Percentiles rank a stretch among this genome's conserved stretches.
phyloP scores from a whole-genome alignment of 768 basidiomycete genomes.

The Fistulinella prunicolor region DNA sequence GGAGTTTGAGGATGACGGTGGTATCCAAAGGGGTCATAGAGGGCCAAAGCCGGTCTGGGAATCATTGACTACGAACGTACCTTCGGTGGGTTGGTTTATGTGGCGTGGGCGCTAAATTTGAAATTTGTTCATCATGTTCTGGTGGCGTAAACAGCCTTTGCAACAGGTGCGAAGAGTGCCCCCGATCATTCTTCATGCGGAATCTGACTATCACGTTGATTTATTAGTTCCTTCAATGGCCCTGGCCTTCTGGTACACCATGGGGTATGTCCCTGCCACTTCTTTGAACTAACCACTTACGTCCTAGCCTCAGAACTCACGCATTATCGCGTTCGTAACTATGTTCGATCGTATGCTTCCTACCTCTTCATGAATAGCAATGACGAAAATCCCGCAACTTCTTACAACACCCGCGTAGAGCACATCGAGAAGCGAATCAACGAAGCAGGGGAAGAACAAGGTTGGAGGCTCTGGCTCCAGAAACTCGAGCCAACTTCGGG shows the following conservation, averaged over 20 bases:
- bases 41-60: constrained; percentile 16
- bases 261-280: constrained; percentile 5
- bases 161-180: neutral
- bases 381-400: constrained; percentile 37
- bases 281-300: neutral
- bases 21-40: constrained; percentile 6
- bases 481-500: constrained; percentile 5
- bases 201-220: neutral
- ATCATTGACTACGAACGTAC: constrained; percentile 8
- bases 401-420: constrained; percentile 50
- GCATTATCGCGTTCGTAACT: constrained; percentile 34
- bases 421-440: constrained; percentile 39
- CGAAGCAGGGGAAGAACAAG: constrained; percentile 5
- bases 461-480: constrained; percentile 15
- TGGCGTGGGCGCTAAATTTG: neutral
- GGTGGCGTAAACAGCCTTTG: neutral
- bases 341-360: constrained; percentile 22
- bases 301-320: constrained; percentile 24
- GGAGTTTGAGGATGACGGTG: constrained; percentile 8
- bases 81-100: constrained; percentile 8
- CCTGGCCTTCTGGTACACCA: constrained; percentile 13
- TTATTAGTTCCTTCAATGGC: constrained; percentile 13
- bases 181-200: no score
- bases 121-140: neutral
- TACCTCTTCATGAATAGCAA: constrained; percentile 22